Base-by-base conservation (phyloP, 1,284 basidiomycete genomes). In the Trametes polyzona region DNA sequence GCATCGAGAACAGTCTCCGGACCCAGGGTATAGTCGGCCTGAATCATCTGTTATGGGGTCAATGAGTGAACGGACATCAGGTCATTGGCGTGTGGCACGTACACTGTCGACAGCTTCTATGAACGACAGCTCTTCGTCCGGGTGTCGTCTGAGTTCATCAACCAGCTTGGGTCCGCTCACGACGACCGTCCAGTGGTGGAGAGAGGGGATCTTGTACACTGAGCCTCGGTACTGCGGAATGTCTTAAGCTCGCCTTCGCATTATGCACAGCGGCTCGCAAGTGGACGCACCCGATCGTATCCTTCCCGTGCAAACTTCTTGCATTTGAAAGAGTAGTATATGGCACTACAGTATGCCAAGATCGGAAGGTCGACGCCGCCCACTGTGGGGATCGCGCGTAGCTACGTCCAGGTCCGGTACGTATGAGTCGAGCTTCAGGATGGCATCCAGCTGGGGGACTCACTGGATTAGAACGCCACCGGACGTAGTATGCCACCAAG, bases 201-300 rank as follows among this genome's bases (percentile, higher is more conserved):
- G 55, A 1, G 69, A 64, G 0, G 79, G 67, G 1, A 83, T 59
- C 57, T 77, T 80, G 71, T 80, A 82, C 1, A 71, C 63, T 0
- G 55, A 53, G 1, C 68, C 65, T 14, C 69, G 72, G 58, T 75
- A 72, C 78, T 78, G 49, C 21, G 33, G n/a, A n/a, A n/a, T n/a
- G n/a, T n/a, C n/a, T n/a, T 29, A 26, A 36, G 35, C 23, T 17
- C 6, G 6, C n/a, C n/a, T n/a, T 8, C 11, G 3, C 19, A 7
- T 12, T 23, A 27, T 1, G 11, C 14, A 2, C n/a, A n/a, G n/a
- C n/a, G n/a, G n/a, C n/a, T 3, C 33, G 14, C 2, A 23, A 4
- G 9, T n/a, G 3, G 12, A 37, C 58, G n/a, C 29, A 61, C 59
- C 41, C 33, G 29, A 48, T 71, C 21, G 11, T 62, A 72, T 1